Evolutionary conservation across 2,329 filamentous ascomycete species (phyloP).

Genomic region (Cladophialophora bantiana): DNA sequence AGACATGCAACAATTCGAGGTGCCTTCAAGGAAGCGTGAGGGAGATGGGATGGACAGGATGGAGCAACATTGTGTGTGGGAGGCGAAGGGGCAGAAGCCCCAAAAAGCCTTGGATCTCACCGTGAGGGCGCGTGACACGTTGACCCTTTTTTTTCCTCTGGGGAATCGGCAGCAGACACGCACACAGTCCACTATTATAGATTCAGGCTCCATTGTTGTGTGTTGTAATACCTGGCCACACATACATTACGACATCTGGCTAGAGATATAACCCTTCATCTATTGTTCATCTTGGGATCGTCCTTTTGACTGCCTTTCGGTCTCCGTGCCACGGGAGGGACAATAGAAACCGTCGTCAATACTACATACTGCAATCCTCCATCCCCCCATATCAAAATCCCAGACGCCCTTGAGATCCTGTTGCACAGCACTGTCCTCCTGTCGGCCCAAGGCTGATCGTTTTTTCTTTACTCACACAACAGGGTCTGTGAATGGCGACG

Average conservation of each 20-base stretch:
- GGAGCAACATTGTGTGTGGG: not conserved
- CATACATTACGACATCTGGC: not conserved
- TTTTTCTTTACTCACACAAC: not conserved
- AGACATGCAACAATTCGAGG: not conserved
- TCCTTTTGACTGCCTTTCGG: not conserved
- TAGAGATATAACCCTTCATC: not conserved
- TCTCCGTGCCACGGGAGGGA: not conserved
- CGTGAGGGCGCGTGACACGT: slow-evolving; percentile 22
- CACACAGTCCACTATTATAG: not conserved
- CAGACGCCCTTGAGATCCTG: not conserved
- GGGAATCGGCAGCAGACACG: not conserved
- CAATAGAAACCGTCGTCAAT: not conserved
- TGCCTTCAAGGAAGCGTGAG: not conserved
- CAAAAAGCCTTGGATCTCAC: not conserved
- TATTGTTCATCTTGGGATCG: not conserved
- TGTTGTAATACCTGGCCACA: not conserved
- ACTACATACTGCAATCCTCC: not conserved
- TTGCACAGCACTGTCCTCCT: slow-evolving; percentile 8
- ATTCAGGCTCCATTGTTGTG: no score
- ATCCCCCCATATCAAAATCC: not conserved
- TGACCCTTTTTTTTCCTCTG: slow-evolving; percentile 11
- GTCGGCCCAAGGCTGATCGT: slow-evolving; percentile 12
- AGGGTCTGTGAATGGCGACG: slow-evolving; percentile 15
- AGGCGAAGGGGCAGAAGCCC: not conserved
- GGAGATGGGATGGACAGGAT: not conserved